Evolutionary conservation across 352 stramenopile species (phyloP).

Genomic region (Aphanomyces stellatus): DNA sequence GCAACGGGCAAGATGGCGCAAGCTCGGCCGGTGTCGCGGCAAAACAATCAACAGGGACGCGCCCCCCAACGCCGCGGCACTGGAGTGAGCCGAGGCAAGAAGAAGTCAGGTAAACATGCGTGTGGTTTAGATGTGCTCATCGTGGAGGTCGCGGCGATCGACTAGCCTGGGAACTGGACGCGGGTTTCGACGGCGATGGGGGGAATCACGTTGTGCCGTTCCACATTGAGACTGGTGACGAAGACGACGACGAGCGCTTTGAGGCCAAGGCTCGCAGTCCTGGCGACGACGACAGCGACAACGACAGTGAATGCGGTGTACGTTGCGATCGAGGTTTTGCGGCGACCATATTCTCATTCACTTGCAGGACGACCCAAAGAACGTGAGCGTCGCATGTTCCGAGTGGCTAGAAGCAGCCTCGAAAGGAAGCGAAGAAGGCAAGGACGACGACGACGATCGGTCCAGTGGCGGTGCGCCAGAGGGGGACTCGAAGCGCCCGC

Average conservation of each 20-base stretch:
- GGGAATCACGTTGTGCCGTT: conserved; percentile 61
- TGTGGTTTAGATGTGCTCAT: too few relatives aligned
- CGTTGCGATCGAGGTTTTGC: background rate
- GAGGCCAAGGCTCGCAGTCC: conserved; percentile 23
- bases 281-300: conserved; percentile 2
- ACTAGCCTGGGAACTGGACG: background rate
- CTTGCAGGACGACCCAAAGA: conserved; percentile 12
- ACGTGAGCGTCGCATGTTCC: conserved; percentile 19
- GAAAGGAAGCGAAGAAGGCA: too few relatives aligned
- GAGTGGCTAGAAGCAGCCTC: conserved; percentile 12
- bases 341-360: background rate
- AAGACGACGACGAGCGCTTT: conserved; percentile 20
- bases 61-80: too few relatives aligned
- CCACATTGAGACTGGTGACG: conserved; percentile 35
- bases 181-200: conserved; percentile 17
- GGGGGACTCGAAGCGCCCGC: background rate
- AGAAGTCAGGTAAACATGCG: too few relatives aligned
- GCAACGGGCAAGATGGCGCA: too few relatives aligned
- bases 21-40: too few relatives aligned
- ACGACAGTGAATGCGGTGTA: background rate
- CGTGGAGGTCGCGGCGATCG: too few relatives aligned
- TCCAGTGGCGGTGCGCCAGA: background rate
- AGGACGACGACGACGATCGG: background rate
- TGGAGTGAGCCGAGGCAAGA: too few relatives aligned
- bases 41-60: too few relatives aligned